Evolutionary conservation across 2,329 filamentous ascomycete species (phyloP).

Genomic region (Alternaria brassicae): DNA sequence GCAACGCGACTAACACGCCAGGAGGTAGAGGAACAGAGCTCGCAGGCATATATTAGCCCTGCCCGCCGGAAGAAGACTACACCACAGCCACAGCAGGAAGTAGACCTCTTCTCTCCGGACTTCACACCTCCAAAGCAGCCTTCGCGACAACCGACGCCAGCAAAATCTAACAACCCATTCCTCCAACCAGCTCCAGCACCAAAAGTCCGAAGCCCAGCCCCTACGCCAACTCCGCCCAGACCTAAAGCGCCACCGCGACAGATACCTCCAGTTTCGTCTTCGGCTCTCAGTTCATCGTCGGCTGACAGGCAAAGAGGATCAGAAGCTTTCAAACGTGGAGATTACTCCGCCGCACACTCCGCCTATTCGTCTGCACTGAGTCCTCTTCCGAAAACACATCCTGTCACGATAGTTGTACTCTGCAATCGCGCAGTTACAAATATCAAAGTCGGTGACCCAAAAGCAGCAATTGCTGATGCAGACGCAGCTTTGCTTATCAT

Average conservation of each 20-base stretch:
- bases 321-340: slow-evolving; percentile 90
- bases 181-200: slow-evolving; percentile 38
- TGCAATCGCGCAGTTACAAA: slow-evolving; percentile 91
- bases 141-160: slow-evolving; percentile 43
- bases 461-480: slow-evolving; percentile 83
- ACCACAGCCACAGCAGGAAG: slow-evolving; percentile 55
- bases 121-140: slow-evolving; percentile 31
- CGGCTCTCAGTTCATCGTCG: slow-evolving; percentile 77
- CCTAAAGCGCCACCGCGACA: slow-evolving; percentile 62
- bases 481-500: slow-evolving; percentile 82
- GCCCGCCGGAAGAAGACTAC: slow-evolving; percentile 76
- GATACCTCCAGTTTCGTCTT: slow-evolving; percentile 71
- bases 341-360: slow-evolving; percentile 84
- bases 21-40: slow-evolving; percentile 77
- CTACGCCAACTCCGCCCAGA: slow-evolving; percentile 51
- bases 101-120: slow-evolving; percentile 66
- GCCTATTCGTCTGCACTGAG: slow-evolving; percentile 80
- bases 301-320: slow-evolving; percentile 80
- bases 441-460: slow-evolving; percentile 90
- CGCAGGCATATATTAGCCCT: slow-evolving; percentile 86
- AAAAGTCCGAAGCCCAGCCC: slow-evolving; percentile 46
- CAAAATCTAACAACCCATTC: slow-evolving; percentile 51
- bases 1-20: slow-evolving; percentile 73
- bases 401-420: slow-evolving; percentile 84
- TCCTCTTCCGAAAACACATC: slow-evolving; percentile 78